Evolutionary conservation across 1,284 basidiomycete species (phyloP).

Genomic region (Coniferiporia sulphurascens): DNA sequence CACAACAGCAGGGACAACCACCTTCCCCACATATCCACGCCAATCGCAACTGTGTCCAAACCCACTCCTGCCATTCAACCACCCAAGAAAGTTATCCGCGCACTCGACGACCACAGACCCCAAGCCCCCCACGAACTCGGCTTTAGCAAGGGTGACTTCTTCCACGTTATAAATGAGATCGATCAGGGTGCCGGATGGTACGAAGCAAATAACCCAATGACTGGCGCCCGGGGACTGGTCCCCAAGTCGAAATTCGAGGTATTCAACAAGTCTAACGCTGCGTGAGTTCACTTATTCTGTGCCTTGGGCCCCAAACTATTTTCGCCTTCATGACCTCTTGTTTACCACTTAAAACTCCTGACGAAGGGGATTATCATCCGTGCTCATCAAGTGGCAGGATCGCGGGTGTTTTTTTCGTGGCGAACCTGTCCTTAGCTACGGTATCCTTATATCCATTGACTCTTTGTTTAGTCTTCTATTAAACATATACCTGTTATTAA

Average conservation of each 20-base stretch:
- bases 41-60: slow-evolving; percentile 60
- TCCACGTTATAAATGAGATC: slow-evolving; percentile 85
- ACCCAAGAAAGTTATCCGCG: slow-evolving; percentile 94
- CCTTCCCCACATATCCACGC: slow-evolving; percentile 63
- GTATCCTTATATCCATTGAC: neutral
- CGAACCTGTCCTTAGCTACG: neutral
- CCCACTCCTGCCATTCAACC: slow-evolving; percentile 70
- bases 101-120: slow-evolving; percentile 66
- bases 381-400: slow-evolving; percentile 1
- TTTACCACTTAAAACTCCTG: neutral
- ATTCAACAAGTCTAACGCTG: slow-evolving; percentile 65
- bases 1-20: slow-evolving; percentile 51
- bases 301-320: neutral
- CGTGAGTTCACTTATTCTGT: slow-evolving; percentile 41
- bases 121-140: slow-evolving; percentile 83
- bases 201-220: slow-evolving; percentile 88
- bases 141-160: slow-evolving; percentile 95
- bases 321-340: neutral
- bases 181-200: slow-evolving; percentile 61
- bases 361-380: neutral
- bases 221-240: slow-evolving; percentile 88
- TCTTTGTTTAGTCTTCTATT: neutral
- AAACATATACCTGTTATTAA: neutral
- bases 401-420: neutral
- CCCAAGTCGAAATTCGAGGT: slow-evolving; percentile 85